A percentile compares a stretch with the other conserved stretches of the same genome.
These are phyloP conservation scores for Dissoconium aciculare DNA, from an alignment of 2,329 filamentous ascomycete genomes.

Conservation along the genomic window DNA sequence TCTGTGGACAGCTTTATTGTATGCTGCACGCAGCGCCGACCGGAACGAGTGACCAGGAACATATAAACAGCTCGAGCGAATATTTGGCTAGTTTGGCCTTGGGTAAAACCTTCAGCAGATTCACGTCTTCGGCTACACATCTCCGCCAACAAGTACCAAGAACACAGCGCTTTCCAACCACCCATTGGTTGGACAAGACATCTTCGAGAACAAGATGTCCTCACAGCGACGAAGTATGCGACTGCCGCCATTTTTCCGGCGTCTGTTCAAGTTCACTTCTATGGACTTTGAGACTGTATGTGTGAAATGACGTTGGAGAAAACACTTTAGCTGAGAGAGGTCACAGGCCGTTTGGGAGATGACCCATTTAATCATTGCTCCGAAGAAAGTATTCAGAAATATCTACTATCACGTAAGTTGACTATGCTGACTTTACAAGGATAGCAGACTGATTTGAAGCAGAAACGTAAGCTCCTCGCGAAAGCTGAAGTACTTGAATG, in stretches of 20 bases:
- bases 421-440: neutral
- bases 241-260: constrained; percentile 53
- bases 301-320: too few species aligned
- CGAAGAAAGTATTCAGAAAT: constrained; percentile 55
- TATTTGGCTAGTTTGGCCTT: too few species aligned
- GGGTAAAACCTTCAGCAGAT: too few species aligned
- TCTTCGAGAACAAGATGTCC: too few species aligned
- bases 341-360: constrained; percentile 51
- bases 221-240: constrained; percentile 33
- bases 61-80: too few species aligned
- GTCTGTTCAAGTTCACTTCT: constrained; percentile 56
- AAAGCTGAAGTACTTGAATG: neutral
- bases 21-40: too few species aligned
- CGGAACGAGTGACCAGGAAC: too few species aligned
- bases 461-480: constrained; percentile 18
- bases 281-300: constrained; percentile 55
- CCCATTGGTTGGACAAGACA: too few species aligned
- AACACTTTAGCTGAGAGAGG: constrained; percentile 3
- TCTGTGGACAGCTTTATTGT: too few species aligned
- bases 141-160: too few species aligned
- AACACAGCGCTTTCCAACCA: too few species aligned
- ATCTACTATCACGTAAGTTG: constrained; percentile 52
- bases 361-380: constrained; percentile 51
- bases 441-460: constrained; percentile 3
- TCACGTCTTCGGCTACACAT: too few species aligned